These are phyloP conservation scores for Eimeria sp. DNA, from an alignment of 169 alveolate genomes.

Conservation along the genomic window DNA sequence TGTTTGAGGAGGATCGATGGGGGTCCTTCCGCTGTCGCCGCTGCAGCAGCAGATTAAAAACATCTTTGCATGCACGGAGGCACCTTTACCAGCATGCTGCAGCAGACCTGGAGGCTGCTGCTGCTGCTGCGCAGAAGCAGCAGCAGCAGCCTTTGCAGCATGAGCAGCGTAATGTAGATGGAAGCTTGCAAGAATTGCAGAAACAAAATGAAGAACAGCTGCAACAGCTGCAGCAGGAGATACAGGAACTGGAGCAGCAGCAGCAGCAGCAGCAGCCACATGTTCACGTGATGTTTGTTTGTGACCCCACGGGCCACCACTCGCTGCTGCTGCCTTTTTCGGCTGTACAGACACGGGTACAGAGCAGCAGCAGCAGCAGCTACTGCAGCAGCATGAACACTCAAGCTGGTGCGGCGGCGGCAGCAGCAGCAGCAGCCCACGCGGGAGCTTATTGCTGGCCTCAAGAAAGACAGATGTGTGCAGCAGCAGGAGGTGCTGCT, in stretches of 20 bases:
- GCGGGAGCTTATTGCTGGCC: not conserved
- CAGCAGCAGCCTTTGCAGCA: too few relatives aligned
- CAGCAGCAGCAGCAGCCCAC: too few relatives aligned
- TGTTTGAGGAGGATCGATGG: slow-evolving; percentile 68
- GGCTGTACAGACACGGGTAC: slow-evolving; percentile 44
- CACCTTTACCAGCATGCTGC: slow-evolving; percentile 33
- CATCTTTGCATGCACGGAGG: slow-evolving; percentile 63
- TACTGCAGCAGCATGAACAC: too few relatives aligned
- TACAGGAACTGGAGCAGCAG: not conserved
- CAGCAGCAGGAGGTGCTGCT: not conserved
- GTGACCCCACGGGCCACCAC: slow-evolving; percentile 86
- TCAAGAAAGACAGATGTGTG: not conserved
- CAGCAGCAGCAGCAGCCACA: too few relatives aligned
- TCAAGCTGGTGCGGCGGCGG: too few relatives aligned
- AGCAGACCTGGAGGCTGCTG: not conserved
- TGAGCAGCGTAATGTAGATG: too few relatives aligned
- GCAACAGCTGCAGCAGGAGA: slow-evolving; percentile 44
- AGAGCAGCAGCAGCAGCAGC: too few relatives aligned
- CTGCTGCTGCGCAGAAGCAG: too few relatives aligned
- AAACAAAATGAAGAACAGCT: not conserved
- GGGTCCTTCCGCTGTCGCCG: slow-evolving; percentile 63
- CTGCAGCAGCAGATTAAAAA: slow-evolving; percentile 59
- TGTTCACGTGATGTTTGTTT: slow-evolving; percentile 59
- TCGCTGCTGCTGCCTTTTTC: slow-evolving; percentile 83
- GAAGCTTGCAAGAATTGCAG: not conserved